Conservation (phyloP, 2,329 filamentous ascomycete genomes). For the Purpureocillium takamizusanense region DNA sequence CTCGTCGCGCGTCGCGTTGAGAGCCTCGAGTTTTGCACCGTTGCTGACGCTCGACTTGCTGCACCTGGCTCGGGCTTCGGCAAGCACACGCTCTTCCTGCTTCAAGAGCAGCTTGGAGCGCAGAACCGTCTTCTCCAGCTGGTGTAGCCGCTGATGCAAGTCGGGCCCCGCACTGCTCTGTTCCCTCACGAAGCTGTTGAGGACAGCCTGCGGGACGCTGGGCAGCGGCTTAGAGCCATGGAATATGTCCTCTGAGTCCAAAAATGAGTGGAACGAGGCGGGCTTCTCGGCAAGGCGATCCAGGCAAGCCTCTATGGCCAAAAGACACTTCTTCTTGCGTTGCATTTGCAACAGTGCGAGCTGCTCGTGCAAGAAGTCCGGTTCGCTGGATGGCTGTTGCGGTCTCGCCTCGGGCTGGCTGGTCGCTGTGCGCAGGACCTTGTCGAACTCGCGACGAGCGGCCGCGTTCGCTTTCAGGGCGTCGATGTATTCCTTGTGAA, state of each 20-base stretch:
- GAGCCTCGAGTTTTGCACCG: constrained; percentile 38
- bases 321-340: constrained; percentile 41
- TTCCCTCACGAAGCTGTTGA: constrained; percentile 39
- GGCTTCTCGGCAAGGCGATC: constrained; percentile 42
- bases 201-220: constrained; percentile 40
- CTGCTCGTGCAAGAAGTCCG: constrained; percentile 36
- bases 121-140: constrained; percentile 49
- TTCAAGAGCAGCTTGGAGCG: constrained; percentile 47
- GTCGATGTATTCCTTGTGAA: constrained; percentile 46
- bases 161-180: constrained; percentile 27
- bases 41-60: constrained; percentile 28
- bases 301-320: constrained; percentile 41
- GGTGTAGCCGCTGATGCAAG: constrained; percentile 37
- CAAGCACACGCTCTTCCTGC: constrained; percentile 46
- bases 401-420: constrained; percentile 11
- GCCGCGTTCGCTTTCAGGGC: constrained; percentile 43
- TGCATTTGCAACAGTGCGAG: constrained; percentile 41
- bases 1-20: constrained; percentile 47
- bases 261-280: constrained; percentile 37
- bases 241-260: constrained; percentile 41
- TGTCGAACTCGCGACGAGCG: constrained; percentile 38
- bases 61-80: constrained; percentile 32
- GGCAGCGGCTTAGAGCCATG: constrained; percentile 33
- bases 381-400: constrained; percentile 5
- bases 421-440: constrained; percentile 17